These are phyloP conservation scores for Phytophthora cryptogea DNA, from an alignment of 352 stramenopile genomes.

Conservation along the genomic window DNA sequence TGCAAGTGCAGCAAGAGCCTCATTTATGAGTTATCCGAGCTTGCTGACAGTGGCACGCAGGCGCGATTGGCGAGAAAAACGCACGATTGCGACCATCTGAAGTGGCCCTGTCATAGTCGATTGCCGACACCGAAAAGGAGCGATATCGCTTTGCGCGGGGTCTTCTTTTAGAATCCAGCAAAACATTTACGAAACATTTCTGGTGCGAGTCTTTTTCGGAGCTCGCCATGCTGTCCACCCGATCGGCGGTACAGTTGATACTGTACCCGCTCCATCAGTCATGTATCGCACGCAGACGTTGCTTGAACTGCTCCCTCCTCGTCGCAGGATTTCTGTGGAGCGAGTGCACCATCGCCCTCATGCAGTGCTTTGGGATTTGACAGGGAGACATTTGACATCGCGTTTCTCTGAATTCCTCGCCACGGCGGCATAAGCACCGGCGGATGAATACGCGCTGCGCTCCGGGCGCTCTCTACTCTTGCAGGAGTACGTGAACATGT, in stretches of 20 bases:
- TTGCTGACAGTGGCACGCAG: conserved; percentile 10
- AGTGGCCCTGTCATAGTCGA: conserved; percentile 5
- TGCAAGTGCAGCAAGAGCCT: conserved; percentile 9
- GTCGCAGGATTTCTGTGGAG: conserved; percentile 23
- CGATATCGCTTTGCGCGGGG: neutral
- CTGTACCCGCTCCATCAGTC: no score
- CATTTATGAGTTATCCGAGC: conserved; percentile 9
- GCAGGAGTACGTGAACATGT: no score
- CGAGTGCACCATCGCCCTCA: conserved; percentile 3
- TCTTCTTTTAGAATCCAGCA: conserved; percentile 23
- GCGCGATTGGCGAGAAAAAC: conserved; percentile 28
- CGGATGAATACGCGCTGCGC: conserved; percentile 10
- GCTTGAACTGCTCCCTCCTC: conserved; percentile 9
- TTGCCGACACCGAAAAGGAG: conserved; percentile 1
- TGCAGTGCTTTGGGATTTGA: conserved; percentile 30
- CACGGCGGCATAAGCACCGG: conserved; percentile 9
- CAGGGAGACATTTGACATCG: conserved; percentile 27
- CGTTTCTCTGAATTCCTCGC: conserved; percentile 23
- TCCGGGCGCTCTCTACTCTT: no score
- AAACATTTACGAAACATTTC: conserved; percentile 5
- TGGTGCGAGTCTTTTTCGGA: neutral
- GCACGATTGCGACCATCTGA: conserved; percentile 19
- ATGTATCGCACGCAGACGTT: conserved; percentile 22
- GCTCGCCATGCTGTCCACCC: conserved; percentile 9
- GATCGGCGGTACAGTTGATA: neutral